Conservation (phyloP, 1,139 yeast species). For the Hemisphaericaspora lyxosophila region DNA sequence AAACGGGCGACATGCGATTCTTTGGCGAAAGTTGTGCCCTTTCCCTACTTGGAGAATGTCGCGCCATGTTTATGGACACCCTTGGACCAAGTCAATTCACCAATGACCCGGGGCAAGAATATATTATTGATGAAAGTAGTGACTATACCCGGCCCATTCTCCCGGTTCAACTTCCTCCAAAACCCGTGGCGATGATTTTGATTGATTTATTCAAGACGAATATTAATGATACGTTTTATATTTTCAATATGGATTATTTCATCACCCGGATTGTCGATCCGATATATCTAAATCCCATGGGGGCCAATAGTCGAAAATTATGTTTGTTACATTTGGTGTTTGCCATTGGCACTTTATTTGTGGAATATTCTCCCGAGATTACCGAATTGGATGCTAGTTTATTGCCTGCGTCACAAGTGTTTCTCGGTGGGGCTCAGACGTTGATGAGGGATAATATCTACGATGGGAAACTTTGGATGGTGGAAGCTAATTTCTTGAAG, state of each 20-base stretch:
- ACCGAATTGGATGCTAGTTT: conserved; percentile 20
- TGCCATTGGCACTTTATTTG: conserved; percentile 39
- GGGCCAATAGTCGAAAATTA: conserved; percentile 10
- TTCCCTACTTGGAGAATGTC: conserved; percentile 24
- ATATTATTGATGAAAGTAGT: conserved; percentile 30
- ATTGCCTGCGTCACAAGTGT: conserved; percentile 18
- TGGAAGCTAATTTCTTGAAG: conserved; percentile 37
- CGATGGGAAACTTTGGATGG: conserved; percentile 43
- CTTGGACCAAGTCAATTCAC: conserved; percentile 24
- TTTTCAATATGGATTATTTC: conserved; percentile 34
- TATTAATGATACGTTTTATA: conserved; percentile 34
- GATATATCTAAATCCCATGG: conserved; percentile 23
- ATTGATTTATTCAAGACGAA: conserved; percentile 31
- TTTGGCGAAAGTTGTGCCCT: conserved; percentile 29
- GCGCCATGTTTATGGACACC: conserved; percentile 19
- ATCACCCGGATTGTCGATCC: conserved; percentile 20
- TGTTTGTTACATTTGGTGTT: conserved; percentile 33
- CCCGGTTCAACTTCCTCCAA: conserved; percentile 23
- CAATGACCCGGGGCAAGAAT: conserved; percentile 32
- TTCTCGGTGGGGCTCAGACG: conserved; percentile 31
- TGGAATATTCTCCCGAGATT: conserved; percentile 16
- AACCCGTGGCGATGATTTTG: conserved; percentile 25
- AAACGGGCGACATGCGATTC: conserved; percentile 21
- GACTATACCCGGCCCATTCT: conserved; percentile 20
- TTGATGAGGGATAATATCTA: conserved; percentile 28